phyloP scores from a whole-genome alignment of 768 basidiomycete genomes.

The Exsudoporus frostii region DNA sequence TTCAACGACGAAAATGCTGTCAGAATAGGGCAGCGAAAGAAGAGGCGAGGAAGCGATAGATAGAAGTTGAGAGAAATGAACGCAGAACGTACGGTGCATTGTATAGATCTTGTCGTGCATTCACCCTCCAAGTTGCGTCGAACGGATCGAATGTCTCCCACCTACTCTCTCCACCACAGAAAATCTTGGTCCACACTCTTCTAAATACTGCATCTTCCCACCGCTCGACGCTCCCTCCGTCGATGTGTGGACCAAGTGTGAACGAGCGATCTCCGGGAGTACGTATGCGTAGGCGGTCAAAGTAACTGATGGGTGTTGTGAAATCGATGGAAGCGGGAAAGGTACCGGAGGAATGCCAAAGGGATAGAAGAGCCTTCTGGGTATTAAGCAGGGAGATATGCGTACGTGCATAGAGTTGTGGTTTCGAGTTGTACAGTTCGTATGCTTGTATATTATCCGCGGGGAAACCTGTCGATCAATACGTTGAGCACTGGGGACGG shows the following conservation, averaged over 20 bases:
- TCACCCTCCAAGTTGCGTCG: slow-evolving; percentile 43
- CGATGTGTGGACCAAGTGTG: slow-evolving; percentile 60
- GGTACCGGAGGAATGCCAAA: slow-evolving; percentile 51
- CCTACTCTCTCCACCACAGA: slow-evolving; percentile 35
- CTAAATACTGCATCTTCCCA: slow-evolving; percentile 50
- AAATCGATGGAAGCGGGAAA: slow-evolving; percentile 43
- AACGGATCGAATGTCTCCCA: slow-evolving; percentile 54
- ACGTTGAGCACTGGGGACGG: not conserved
- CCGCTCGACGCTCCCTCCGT: slow-evolving; percentile 52
- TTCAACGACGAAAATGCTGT: not conserved
- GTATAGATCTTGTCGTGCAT: slow-evolving; percentile 61
- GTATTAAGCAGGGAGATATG: slow-evolving; percentile 57
- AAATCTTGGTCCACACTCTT: slow-evolving; percentile 41
- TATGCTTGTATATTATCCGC: slow-evolving; percentile 65
- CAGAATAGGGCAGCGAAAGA: slow-evolving; percentile 4
- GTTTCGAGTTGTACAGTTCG: slow-evolving; percentile 67
- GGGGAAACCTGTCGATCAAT: slow-evolving; percentile 52
- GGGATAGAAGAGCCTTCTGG: slow-evolving; percentile 52
- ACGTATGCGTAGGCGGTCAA: slow-evolving; percentile 72
- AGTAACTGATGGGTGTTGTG: slow-evolving; percentile 65
- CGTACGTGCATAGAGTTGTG: slow-evolving; percentile 65
- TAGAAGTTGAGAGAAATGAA: not conserved
- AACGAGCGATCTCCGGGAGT: slow-evolving; percentile 68
- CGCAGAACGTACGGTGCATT: slow-evolving; percentile 43
- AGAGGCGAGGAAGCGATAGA: not conserved